A percentile compares a stretch with the other conserved stretches of the same genome.
These are phyloP conservation scores for Oehlia diaphana DNA, from an alignment of 192 early-diverging fungal species.

Conservation along the genomic window DNA sequence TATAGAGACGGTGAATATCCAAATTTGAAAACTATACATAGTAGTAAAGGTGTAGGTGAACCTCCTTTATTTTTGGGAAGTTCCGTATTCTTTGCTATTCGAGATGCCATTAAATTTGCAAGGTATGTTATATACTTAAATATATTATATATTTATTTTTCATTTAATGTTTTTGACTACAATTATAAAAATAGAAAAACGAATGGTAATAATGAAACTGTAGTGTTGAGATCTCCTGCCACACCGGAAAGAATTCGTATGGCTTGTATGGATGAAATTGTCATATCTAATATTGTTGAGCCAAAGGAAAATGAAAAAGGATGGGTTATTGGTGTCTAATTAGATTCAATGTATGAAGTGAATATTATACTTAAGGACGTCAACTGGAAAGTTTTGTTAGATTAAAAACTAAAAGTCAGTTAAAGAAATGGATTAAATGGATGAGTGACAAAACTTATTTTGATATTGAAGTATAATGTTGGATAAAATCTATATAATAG, in stretches of 20 bases:
- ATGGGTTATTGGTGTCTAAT: constrained; percentile 39
- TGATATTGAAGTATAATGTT: no score
- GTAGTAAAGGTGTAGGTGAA: constrained; percentile 84
- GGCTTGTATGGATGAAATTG: constrained; percentile 69
- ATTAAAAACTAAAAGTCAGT: no score
- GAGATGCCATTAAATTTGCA: constrained; percentile 76
- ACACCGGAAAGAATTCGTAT: constrained; percentile 76
- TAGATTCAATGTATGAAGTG: no score
- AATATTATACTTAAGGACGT: no score
- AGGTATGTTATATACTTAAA: constrained; percentile 31
- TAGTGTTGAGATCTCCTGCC: constrained; percentile 73
- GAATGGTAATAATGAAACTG: constrained; percentile 45
- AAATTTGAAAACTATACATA: constrained; percentile 71
- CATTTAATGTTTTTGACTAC: neutral
- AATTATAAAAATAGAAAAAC: constrained; percentile 33
- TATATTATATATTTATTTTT: neutral
- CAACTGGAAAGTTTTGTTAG: no score
- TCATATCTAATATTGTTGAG: constrained; percentile 40
- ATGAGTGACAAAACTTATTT: no score
- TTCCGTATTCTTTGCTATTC: constrained; percentile 76
- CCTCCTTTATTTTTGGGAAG: constrained; percentile 85
- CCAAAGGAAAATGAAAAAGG: constrained; percentile 41
- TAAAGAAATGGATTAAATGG: no score
- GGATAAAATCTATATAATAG: no score
- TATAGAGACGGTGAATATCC: constrained; percentile 54